Base-by-base conservation (phyloP, 805 yeast genomes). In the Grigorovia transvaalensis region DNA sequence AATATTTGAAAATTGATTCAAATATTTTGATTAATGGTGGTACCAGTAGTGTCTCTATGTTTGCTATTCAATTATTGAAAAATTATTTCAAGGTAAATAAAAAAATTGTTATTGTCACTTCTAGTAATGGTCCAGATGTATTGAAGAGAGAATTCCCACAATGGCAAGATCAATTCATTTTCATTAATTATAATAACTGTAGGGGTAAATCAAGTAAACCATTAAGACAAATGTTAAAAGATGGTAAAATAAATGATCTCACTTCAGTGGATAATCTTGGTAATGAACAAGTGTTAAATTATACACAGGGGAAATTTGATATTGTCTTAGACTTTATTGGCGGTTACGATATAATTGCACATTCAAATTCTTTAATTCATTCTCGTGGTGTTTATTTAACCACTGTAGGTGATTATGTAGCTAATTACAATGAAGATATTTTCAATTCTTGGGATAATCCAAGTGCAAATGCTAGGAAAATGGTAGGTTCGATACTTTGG, bases 21-120 rank as follows among this genome's bases (percentile, higher is more conserved):
- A 76, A 75, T 51, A 77, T 87, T 2, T 70, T 87, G 46, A 72
- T 88, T 44, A 74, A 85, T 54, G 96, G 96, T 50, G 95, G 85
- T n/a, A 81, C 87, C 1, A 78, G 93, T 1, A 72, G 82, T n/a
- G 85, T 85, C 11, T 95, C 93, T 1, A 64, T 79, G 52, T 75
- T 73, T 66, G 75, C 77, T 4, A 72, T 81, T 35, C 89, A 84
- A 62, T 59, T 86, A 29, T 76, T 82, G 20, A 82, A 78, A 62
- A 60, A 73, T 19, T 65, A 71, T 55, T 78, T 71, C 57, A 70
- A 75, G 17, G 77, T 81, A 9, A 62, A 63, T 18, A 67, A 69
- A 45, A 74, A 73, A 47, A 73, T 88, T 13, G 80, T 79, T 0
- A 78, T 77, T 2, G 73, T 81, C 2, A 76, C 83, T 53, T 80